Evolutionary conservation across 2,329 filamentous ascomycete genomes (phyloP), one percentile per base, ranked within the genome.

Genomic region (Hypoxylon sp.): DNA sequence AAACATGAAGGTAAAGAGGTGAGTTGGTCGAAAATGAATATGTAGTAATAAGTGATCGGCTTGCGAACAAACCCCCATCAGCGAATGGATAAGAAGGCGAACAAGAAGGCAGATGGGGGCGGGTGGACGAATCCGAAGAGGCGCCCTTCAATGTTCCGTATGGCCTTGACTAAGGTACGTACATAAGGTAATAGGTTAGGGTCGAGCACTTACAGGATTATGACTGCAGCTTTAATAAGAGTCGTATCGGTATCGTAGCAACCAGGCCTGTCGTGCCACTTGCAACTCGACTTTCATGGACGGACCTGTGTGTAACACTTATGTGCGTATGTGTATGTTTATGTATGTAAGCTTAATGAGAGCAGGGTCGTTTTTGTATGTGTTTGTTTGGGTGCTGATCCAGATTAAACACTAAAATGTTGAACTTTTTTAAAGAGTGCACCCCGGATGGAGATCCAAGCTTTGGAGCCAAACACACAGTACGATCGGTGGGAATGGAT

Each of bases 171-270:
- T 70, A 61, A 70, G 64, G 65, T 64, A 63, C 59, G 60, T 70
- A 70, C 67, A 70, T 70, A 70, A 70, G 60, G 46, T 56, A 39
- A 51, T 50, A 56, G 50, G 58, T 59, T 63, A 60, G 47, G 46
- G 48, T 58, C 22, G 44, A 55, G 44, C 50, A 66, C 67, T 67
- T 70, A 70, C 67, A 67, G 67, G 59, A 70, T 64, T 70, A 67
- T 70, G 64, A 70, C 63, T 47, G 67, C 67, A 64, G 63, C 64
- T 58, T 58, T 33, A 52, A 57, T 44, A 47, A 56, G 42, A 56
- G 39, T 39, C 42, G 44, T 57, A 6, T 35, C 31, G 53, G 59
- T 62, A 65, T 65, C 13, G 65, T 67, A 46, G 59, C 47, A 60
- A 59, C 56, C 42, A 59, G 59, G 48, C 44, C 58, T 63, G 67